These are phyloP conservation scores for Herpomyces periplanetae DNA, from an alignment of 2,329 filamentous ascomycete genomes.

Conservation along the genomic window DNA sequence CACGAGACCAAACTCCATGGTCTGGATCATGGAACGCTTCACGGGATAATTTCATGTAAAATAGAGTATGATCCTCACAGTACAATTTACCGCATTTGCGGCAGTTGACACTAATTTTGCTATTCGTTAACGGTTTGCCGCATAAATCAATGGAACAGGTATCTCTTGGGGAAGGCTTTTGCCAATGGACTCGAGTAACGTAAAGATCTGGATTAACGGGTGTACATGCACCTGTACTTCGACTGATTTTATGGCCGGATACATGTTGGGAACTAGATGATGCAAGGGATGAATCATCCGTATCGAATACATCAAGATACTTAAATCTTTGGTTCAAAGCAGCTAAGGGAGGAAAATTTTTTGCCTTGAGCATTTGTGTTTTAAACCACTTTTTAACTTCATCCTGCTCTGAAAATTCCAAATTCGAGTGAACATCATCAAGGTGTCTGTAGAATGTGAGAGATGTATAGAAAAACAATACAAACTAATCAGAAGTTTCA, in stretches of 20 bases:
- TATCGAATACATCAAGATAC: constrained; percentile 67
- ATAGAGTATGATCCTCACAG: constrained; percentile 95
- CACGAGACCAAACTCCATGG: constrained; percentile 60
- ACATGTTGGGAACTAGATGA: constrained; percentile 6
- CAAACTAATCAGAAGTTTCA: constrained; percentile 1
- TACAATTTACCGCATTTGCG: constrained; percentile 69
- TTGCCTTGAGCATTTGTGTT: constrained; percentile 66
- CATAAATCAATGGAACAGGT: constrained; percentile 57
- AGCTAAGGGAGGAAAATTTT: constrained; percentile 61
- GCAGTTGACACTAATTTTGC: constrained; percentile 63
- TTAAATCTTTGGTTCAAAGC: constrained; percentile 75
- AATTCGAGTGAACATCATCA: constrained; percentile 59
- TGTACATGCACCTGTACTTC: constrained; percentile 5
- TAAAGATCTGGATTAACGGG: constrained; percentile 44
- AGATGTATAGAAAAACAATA: not conserved
- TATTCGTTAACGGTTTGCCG: constrained; percentile 31
- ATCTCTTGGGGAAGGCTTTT: constrained; percentile 30
- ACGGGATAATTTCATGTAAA: constrained; percentile 84
- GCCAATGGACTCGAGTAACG: constrained; percentile 63
- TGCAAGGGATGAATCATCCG: constrained; percentile 23
- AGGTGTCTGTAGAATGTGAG: constrained; percentile 16
- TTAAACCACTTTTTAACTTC: constrained; percentile 94
- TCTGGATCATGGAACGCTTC: constrained; percentile 64
- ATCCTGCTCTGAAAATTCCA: constrained; percentile 55
- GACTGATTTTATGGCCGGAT: constrained; percentile 6